Conservation (phyloP, 1,284 basidiomycete species). For the Malassezia equina region DNA sequence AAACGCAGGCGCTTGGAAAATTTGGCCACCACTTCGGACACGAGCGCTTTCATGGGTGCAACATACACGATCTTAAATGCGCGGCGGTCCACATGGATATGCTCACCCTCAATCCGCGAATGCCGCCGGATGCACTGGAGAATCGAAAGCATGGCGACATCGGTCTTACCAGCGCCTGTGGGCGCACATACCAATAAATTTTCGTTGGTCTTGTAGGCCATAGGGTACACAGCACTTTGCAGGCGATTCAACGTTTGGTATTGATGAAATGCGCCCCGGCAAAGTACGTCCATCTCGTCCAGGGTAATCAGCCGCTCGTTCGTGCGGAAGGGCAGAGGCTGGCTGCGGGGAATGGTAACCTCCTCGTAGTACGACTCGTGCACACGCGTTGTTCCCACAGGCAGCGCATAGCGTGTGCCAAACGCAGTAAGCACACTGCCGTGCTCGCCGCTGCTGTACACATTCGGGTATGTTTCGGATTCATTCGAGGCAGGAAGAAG, state of each 20-base stretch:
- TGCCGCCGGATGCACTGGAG: conserved; percentile 75
- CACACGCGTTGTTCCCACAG: conserved; percentile 67
- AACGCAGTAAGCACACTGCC: conserved; percentile 64
- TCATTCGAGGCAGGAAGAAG: conserved; percentile 63
- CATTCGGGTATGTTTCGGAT: conserved; percentile 62
- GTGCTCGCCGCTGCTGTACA: conserved; percentile 66
- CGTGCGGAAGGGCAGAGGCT: conserved; percentile 62
- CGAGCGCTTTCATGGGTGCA: conserved; percentile 97
- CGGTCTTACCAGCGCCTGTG: conserved; percentile 71
- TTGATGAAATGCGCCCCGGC: conserved; percentile 76
- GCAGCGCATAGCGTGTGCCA: conserved; percentile 68
- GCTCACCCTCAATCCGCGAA: conserved; percentile 46
- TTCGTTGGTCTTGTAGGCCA: conserved; percentile 86
- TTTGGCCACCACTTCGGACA: conserved; percentile 89
- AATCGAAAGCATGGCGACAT: conserved; percentile 90
- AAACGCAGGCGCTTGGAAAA: conserved; percentile 80
- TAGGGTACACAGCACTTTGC: conserved; percentile 87
- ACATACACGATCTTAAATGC: conserved; percentile 96
- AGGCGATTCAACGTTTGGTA: conserved; percentile 83
- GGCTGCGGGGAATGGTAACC: conserved; percentile 78
- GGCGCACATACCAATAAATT: conserved; percentile 70
- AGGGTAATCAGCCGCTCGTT: conserved; percentile 68
- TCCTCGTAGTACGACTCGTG: conserved; percentile 57
- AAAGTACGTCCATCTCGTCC: conserved; percentile 65
- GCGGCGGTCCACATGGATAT: conserved; percentile 29